These are phyloP conservation scores for Monilinia vaccinii-corymbosi DNA, from an alignment of 2,329 filamentous ascomycete genomes.

Conservation along the genomic window DNA sequence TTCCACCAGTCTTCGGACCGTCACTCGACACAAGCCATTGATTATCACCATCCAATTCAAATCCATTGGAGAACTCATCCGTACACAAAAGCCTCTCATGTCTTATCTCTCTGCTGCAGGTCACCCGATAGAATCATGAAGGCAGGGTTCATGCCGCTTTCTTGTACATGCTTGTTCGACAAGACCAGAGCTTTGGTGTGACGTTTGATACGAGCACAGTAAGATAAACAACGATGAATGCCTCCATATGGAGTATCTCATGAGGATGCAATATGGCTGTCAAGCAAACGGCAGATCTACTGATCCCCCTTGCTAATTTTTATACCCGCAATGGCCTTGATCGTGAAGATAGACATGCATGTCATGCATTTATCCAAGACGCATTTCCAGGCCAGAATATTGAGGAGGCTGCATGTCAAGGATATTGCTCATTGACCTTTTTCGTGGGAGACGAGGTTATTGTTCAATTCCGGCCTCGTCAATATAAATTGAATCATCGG, in stretches of 20 bases:
- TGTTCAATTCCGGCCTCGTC: constrained; percentile 40
- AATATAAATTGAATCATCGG: constrained; percentile 34
- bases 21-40: background rate
- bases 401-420: constrained; percentile 34
- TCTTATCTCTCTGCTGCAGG: background rate
- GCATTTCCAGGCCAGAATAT: constrained; percentile 29
- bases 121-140: background rate
- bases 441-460: constrained; percentile 32
- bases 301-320: constrained; percentile 19
- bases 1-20: no score
- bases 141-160: constrained; percentile 6
- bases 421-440: constrained; percentile 45
- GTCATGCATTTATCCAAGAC: constrained; percentile 30
- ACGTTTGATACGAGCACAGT: background rate
- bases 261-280: constrained; percentile 2
- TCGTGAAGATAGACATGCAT: constrained; percentile 14
- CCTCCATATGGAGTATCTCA: background rate
- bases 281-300: background rate
- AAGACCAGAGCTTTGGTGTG: background rate
- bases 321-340: constrained; percentile 22
- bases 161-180: background rate
- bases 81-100: background rate
- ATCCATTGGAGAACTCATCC: background rate
- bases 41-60: background rate
- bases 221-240: background rate